These are phyloP conservation scores for Cruciata laevipes DNA, from an alignment of 257 asterid genomes.

Conservation along the genomic window DNA sequence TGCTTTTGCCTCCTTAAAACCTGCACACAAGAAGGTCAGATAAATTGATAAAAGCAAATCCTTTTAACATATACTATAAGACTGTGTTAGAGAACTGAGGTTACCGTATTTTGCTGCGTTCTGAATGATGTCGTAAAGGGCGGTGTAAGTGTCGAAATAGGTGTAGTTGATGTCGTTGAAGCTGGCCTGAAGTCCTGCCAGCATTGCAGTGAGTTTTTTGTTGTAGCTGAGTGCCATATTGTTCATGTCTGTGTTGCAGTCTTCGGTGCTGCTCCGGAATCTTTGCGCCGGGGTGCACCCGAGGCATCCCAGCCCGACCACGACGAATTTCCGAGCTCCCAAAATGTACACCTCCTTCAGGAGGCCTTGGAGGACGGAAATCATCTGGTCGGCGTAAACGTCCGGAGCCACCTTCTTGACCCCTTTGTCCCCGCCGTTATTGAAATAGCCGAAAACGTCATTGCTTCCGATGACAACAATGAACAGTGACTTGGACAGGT, in stretches of 20 bases:
- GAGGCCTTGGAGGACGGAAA: slow-evolving; percentile 39
- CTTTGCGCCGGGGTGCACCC: slow-evolving; percentile 68
- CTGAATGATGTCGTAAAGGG: slow-evolving; percentile 33
- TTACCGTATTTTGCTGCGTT: slow-evolving; percentile 55
- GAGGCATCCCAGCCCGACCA: slow-evolving; percentile 36
- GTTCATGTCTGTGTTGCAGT: slow-evolving; percentile 45
- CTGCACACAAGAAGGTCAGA: slow-evolving; percentile 19
- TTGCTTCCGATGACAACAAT: slow-evolving; percentile 71
- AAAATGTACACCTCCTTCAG: slow-evolving; percentile 44
- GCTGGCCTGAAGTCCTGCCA: slow-evolving; percentile 36
- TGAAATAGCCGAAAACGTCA: slow-evolving; percentile 50
- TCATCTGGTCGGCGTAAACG: slow-evolving; percentile 49
- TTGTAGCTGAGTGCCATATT: slow-evolving; percentile 47
- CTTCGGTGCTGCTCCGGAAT: slow-evolving; percentile 26
- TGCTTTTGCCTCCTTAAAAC: slow-evolving; percentile 50
- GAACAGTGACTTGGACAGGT: slow-evolving; percentile 52
- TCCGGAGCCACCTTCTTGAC: slow-evolving; percentile 33
- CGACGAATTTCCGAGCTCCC: slow-evolving; percentile 58
- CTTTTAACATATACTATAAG: no score
- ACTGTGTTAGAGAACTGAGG: neutral
- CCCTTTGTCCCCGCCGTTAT: slow-evolving; percentile 4
- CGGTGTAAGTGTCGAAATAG: slow-evolving; percentile 38
- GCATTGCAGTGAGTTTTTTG: slow-evolving; percentile 33
- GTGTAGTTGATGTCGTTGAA: slow-evolving; percentile 46
- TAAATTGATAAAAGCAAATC: no score